Evolutionary conservation across 2,329 filamentous ascomycete species (phyloP), one percentile per base, ranked within the genome.

Genomic region (Colletotrichum endophyticum): DNA sequence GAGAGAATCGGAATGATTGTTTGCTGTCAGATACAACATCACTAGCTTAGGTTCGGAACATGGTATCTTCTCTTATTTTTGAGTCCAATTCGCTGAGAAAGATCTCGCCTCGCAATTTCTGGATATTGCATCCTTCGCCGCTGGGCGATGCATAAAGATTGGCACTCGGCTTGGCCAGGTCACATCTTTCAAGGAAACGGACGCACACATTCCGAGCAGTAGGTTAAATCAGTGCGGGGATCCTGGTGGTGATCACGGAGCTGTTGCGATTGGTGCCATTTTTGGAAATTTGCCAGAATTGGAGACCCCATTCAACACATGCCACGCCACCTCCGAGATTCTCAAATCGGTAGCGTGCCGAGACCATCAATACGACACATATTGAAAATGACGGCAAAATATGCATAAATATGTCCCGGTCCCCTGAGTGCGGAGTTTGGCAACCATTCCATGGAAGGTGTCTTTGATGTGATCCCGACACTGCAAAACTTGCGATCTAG

Each of bases 181-280:
- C 16, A 30, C 27, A 57, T 64, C 16, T 8, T 75, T 56, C 36
- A 8, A 66, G 62, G 11, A 56, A 39, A 39, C 73, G 73, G 73
- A 72, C n/a, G 12, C 36, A 75, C 63, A 68, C 25, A 39, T 34
- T 75, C 73, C 73, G 73, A 75, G 6, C 15, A 12, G 15, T 62
- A 56, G 3, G 25, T 19, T 6, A 13, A 63, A 19, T 27, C 56
- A 69, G 56, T 44, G 63, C 73, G 39, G 63, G 8, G 30, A 3
- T 59, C 72, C 22, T 36, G 22, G 16, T 12, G 25, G 11, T 25
- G 11, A 25, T 56, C n/a, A n/a, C 62, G 73, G 69, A 67, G 70
- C 25, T 34, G 32, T 19, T 49, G 34, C 36, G 57, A 73, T 76
- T 76, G 44, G 70, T 68, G 70, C 70, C 64, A 56, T 69, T 69